A percentile compares a stretch with the other conserved stretches of the same genome.
Evolutionary conservation across 306 rosid species (phyloP).

Genomic region (Ziziphus jujuba): DNA sequence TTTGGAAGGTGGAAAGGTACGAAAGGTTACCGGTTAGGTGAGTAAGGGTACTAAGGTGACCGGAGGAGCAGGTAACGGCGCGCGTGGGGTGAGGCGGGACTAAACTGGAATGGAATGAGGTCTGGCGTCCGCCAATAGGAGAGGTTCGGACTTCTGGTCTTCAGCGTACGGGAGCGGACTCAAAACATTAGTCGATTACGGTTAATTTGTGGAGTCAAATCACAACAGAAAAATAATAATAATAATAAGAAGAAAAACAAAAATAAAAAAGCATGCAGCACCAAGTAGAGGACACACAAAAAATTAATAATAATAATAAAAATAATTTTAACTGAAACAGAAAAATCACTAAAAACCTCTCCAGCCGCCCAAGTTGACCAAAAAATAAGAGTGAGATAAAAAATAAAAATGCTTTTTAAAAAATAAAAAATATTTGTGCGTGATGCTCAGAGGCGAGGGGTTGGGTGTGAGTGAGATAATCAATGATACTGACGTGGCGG

Average conservation of each 20-base stretch:
- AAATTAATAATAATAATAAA: background rate
- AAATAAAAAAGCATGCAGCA: background rate
- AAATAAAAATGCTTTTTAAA: background rate
- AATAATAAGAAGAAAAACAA: too few relatives aligned
- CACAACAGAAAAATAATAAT: constrained; percentile 1
- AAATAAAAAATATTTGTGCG: background rate
- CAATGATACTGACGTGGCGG: background rate
- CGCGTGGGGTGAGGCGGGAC: constrained; percentile 9
- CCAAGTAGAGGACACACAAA: constrained; percentile 1
- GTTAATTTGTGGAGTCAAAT: constrained; percentile 47
- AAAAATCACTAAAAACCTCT: too few relatives aligned
- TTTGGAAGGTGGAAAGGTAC: constrained; percentile 25
- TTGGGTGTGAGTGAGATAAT: background rate
- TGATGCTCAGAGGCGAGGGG: background rate
- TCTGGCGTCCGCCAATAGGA: constrained; percentile 49
- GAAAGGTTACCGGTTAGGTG: constrained; percentile 36
- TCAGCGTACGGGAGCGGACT: constrained; percentile 48
- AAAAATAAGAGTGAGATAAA: background rate
- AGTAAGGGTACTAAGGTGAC: constrained; percentile 15
- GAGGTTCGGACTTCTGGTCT: constrained; percentile 9
- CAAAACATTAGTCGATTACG: constrained; percentile 29
- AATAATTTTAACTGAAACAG: too few relatives aligned
- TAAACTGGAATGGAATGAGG: constrained; percentile 37
- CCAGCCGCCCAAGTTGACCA: constrained; percentile 32
- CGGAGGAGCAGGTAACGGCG: constrained; percentile 29